Conservation (phyloP, 768 basidiomycete genomes). For the Tulasnella sp. region DNA sequence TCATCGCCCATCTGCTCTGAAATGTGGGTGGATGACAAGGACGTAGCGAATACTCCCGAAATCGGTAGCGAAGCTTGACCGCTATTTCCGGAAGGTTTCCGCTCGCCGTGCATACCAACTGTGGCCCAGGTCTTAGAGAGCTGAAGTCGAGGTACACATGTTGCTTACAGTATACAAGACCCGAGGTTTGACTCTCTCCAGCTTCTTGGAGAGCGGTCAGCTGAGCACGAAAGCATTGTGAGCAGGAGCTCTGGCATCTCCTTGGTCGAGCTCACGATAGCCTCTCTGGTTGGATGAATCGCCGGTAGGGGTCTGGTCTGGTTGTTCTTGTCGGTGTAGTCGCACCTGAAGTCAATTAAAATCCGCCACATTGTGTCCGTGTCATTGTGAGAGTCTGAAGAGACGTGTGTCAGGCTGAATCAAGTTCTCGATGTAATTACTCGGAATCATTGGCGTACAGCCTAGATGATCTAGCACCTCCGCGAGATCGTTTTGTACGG, state of each 20-base stretch:
- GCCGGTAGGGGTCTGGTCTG: not conserved
- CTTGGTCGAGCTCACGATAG: not conserved
- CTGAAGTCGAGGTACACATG: not conserved
- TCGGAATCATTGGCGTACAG: not conserved
- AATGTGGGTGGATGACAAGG: not conserved
- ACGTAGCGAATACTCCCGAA: too few relatives aligned
- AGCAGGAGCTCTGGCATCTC: too few relatives aligned
- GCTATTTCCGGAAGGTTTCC: not conserved
- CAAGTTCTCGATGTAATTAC: not conserved
- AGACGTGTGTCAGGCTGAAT: not conserved
- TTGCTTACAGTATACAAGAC: not conserved
- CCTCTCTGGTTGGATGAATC: not conserved
- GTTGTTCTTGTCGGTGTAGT: not conserved
- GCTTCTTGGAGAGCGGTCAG: not conserved
- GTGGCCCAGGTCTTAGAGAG: not conserved
- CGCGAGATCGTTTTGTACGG: not conserved
- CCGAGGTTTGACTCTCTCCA: not conserved
- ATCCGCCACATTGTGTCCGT: not conserved
- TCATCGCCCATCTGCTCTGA: not conserved
- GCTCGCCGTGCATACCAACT: not conserved
- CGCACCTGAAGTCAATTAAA: not conserved
- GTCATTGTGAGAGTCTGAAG: not conserved
- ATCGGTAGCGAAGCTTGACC: not conserved
- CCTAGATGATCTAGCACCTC: not conserved
- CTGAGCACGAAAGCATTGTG: not conserved